These are phyloP conservation scores for Fusarium pseudoanthophilum DNA, from an alignment of 2,329 filamentous ascomycete genomes.

Conservation along the genomic window DNA sequence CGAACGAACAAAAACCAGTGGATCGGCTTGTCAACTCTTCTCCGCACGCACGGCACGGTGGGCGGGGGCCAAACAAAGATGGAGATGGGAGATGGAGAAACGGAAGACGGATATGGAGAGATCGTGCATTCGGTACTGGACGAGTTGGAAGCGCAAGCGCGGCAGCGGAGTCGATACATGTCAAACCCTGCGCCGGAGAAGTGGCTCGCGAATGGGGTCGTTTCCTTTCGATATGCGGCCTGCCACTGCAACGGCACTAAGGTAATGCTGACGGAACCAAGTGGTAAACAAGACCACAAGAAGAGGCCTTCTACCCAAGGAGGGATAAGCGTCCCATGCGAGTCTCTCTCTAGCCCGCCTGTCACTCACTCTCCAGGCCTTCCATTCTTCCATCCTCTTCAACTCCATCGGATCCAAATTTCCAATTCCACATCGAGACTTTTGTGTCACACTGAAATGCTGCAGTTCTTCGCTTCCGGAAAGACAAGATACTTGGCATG, in stretches of 20 bases:
- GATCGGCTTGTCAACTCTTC: slow-evolving; percentile 40
- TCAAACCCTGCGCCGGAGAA: slow-evolving; percentile 40
- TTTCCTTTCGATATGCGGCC: slow-evolving; percentile 36
- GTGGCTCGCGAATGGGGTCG: slow-evolving; percentile 43
- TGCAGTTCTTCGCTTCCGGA: neutral
- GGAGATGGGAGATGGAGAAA: slow-evolving; percentile 13
- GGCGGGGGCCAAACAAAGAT: slow-evolving; percentile 35
- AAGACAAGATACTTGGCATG: slow-evolving; percentile 18
- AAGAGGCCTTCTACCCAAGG: slow-evolving; percentile 37
- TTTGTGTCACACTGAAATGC: slow-evolving; percentile 21
- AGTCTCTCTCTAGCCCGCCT: slow-evolving; percentile 23
- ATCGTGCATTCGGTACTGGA: slow-evolving; percentile 43
- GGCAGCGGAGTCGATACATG: slow-evolving; percentile 35
- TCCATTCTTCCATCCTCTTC: slow-evolving; percentile 30
- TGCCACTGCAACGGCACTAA: slow-evolving; percentile 27
- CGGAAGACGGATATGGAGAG: slow-evolving; percentile 31
- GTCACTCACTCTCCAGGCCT: slow-evolving; percentile 6
- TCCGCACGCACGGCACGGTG: slow-evolving; percentile 40
- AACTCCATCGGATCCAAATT: slow-evolving; percentile 18
- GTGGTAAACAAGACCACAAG: slow-evolving; percentile 28
- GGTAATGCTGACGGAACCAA: slow-evolving; percentile 19
- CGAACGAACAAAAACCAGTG: slow-evolving; percentile 18
- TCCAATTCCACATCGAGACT: slow-evolving; percentile 35
- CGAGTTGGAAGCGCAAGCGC: slow-evolving; percentile 32
- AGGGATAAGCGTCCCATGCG: slow-evolving; percentile 37